These are phyloP conservation scores for Trametes elegans DNA, from an alignment of 768 basidiomycete species.

Conservation along the genomic window DNA sequence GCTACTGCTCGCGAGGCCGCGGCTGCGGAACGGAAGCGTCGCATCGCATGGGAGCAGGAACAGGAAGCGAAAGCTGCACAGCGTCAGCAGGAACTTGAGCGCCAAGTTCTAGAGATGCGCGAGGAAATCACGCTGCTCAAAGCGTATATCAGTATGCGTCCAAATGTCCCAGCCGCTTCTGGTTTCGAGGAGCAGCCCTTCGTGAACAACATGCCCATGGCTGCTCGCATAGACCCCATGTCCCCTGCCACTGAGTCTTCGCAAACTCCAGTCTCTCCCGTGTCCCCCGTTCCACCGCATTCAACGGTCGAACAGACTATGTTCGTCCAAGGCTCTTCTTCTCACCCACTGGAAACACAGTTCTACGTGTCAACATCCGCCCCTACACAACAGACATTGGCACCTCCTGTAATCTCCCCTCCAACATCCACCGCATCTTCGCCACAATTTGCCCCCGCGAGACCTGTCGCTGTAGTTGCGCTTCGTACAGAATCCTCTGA, in stretches of 20 bases:
- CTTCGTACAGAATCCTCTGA: not conserved
- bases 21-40: constrained; percentile 57
- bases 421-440: not conserved
- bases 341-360: constrained; percentile 4
- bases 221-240: constrained; percentile 11
- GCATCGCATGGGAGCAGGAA: constrained; percentile 66
- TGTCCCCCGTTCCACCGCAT: constrained; percentile 5
- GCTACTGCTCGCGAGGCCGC: constrained; percentile 57
- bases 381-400: no score
- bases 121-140: constrained; percentile 50
- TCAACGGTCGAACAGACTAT: constrained; percentile 24
- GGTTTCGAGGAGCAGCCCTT: not conserved
- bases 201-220: constrained; percentile 4
- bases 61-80: constrained; percentile 59
- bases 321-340: constrained; percentile 39
- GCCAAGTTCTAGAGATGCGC: constrained; percentile 51
- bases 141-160: constrained; percentile 33
- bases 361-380: no score
- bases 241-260: not conserved
- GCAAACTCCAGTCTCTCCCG: not conserved
- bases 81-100: constrained; percentile 58
- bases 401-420: not conserved
- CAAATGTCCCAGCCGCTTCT: not conserved
- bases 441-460: not conserved
- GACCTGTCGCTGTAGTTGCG: not conserved